Evolutionary conservation across 805 yeast species (phyloP), one percentile per base, ranked within the genome.

Genomic region (Candida koratica): DNA sequence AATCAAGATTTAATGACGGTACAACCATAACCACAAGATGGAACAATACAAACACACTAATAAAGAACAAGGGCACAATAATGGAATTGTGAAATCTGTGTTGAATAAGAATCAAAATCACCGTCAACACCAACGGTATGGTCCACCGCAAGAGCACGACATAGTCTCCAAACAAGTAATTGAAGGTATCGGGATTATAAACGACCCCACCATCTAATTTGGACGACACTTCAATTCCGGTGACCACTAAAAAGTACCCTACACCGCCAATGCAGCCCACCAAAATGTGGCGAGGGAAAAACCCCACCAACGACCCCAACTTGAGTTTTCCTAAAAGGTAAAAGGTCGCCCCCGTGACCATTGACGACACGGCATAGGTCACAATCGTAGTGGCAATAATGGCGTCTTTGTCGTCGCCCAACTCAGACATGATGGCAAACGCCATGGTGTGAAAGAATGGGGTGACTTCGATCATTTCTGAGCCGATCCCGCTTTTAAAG

Each of bases 221-320:
- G 0, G 96, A 80, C n/a, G 86, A 74, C 1, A 93, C 96, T 52
- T 90, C 97, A 18, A 93, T 61, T 1, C 96, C 98, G 0, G 98
- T 93, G 1, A 85, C 81, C 2, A 88, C 66, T 33, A 93, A 67
- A 59, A 93, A 93, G 61, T 85, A 89, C 6, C 98, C 98, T 32
- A 93, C 98, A 52, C 98, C 98, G 25, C 98, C 98, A 48, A 93
- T 89, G 56, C 97, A 93, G 1, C 98, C 98, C 24, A 93, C 93
- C 18, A 93, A 69, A 38, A 93, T 90, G 58, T 93, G 98, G 43
- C 97, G 71, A 1, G 98, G 98, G 69, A 93, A 93, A 55, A 88
- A 93, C 0, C 95, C 96, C 14, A 90, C 96, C 15, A 93, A 63
- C 20, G 85, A 75, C 5, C 98, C 98, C 24, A 93, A 63, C 41